Evolutionary conservation across 768 basidiomycete species (phyloP).

Genomic region (Termitomyces heimii): DNA sequence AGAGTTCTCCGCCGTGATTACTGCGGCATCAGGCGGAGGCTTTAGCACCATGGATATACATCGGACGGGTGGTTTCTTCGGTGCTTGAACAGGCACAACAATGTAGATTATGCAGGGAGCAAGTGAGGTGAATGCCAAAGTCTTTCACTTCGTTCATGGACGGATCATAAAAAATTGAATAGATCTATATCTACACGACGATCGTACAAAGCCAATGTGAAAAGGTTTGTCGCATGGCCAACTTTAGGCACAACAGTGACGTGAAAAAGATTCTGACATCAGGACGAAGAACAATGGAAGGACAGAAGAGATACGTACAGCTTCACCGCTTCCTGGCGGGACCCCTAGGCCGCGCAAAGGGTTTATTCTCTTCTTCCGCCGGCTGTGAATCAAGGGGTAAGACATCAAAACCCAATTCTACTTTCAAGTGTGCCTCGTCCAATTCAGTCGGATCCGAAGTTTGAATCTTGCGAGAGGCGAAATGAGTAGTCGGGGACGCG

Average conservation of each 20-base stretch:
- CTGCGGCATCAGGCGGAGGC: no score
- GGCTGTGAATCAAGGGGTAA: background rate
- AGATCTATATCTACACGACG: background rate
- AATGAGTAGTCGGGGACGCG: slow-evolving; percentile 29
- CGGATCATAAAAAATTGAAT: background rate
- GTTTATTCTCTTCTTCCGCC: slow-evolving; percentile 27
- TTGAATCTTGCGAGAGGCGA: slow-evolving; percentile 66
- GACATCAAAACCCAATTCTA: slow-evolving; percentile 40
- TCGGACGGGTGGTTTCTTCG: background rate
- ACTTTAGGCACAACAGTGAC: no score
- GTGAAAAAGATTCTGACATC: background rate
- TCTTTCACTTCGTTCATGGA: background rate
- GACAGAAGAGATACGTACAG: background rate
- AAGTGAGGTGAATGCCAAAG: no score
- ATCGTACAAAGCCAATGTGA: background rate
- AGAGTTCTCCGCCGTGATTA: no score
- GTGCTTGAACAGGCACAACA: background rate
- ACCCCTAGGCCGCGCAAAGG: slow-evolving; percentile 67
- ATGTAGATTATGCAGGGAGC: background rate
- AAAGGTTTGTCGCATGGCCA: no score
- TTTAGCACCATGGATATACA: background rate
- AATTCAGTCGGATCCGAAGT: slow-evolving; percentile 78
- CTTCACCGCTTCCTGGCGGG: slow-evolving; percentile 49
- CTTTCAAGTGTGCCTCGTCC: slow-evolving; percentile 52
- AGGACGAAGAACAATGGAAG: background rate